phyloP scores from a whole-genome alignment of 2,329 filamentous ascomycete genomes.

The Ophiostoma quercus region DNA sequence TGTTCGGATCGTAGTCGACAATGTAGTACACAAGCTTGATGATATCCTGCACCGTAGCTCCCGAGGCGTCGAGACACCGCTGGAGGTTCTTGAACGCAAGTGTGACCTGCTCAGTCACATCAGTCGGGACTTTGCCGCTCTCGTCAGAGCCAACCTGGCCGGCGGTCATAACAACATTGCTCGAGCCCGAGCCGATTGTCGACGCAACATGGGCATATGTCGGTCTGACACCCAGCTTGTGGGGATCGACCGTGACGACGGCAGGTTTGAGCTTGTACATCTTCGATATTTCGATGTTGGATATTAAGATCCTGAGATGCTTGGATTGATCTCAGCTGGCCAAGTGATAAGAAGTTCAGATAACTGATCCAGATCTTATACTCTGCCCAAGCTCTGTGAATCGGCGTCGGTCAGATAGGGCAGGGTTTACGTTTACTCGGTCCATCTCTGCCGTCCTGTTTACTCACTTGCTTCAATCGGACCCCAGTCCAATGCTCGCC shows the following conservation, averaged over 20 bases:
- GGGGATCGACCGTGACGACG: constrained; percentile 20
- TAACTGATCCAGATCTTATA: neutral
- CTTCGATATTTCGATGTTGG: neutral
- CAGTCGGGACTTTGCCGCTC: constrained; percentile 7
- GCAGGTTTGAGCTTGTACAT: constrained; percentile 16
- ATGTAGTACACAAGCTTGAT: constrained; percentile 26
- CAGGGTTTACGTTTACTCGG: constrained; percentile 6
- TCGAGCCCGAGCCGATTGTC: constrained; percentile 2
- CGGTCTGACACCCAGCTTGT: constrained; percentile 21
- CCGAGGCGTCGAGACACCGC: constrained; percentile 17
- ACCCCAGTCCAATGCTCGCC: neutral
- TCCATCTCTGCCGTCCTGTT: neutral
- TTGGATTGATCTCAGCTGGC: neutral
- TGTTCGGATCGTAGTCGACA: constrained; percentile 24
- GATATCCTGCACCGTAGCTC: constrained; percentile 21
- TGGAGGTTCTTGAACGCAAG: constrained; percentile 17
- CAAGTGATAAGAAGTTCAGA: neutral
- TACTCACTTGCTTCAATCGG: neutral
- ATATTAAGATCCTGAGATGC: neutral
- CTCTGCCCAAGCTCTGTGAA: neutral
- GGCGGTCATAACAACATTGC: constrained; percentile 22
- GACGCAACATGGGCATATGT: constrained; percentile 22
- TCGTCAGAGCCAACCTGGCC: constrained; percentile 22
- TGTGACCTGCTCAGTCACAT: constrained; percentile 11
- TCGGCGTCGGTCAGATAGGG: neutral